These are phyloP conservation scores for Tothia fuscella DNA, from an alignment of 2,329 filamentous ascomycete genomes.

Conservation along the genomic window DNA sequence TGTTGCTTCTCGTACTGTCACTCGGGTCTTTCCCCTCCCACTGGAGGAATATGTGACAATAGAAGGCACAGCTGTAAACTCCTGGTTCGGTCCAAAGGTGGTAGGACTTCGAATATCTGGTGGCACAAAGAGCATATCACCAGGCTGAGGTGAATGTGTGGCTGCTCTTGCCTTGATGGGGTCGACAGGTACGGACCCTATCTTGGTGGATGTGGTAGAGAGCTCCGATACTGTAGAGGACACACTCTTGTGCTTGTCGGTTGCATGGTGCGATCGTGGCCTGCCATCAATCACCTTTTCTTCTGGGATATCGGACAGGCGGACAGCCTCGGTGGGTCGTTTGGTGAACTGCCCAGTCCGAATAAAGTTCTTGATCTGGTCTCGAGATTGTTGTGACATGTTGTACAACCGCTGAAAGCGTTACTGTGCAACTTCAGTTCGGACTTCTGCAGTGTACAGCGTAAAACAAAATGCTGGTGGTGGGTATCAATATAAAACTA, in stretches of 20 bases:
- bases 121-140: conserved; percentile 2
- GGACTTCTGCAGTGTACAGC: too few relatives aligned
- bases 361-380: conserved; percentile 11
- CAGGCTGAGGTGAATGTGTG: neutral
- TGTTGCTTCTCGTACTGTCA: neutral
- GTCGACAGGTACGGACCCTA: neutral
- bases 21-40: neutral
- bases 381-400: too few relatives aligned
- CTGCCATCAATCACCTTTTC: conserved; percentile 8
- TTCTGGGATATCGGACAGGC: conserved; percentile 9
- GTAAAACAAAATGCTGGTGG: too few relatives aligned
- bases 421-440: too few relatives aligned
- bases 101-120: conserved; percentile 2
- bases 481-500: too few relatives aligned
- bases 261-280: conserved; percentile 2
- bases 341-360: conserved; percentile 6
- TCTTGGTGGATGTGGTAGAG: neutral
- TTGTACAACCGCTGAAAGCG: too few relatives aligned
- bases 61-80: conserved; percentile 6
- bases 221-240: conserved; percentile 6
- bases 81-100: conserved; percentile 5
- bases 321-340: conserved; percentile 7
- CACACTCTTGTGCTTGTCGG: neutral
- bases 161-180: neutral
- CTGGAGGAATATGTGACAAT: conserved; percentile 3